Evolutionary conservation across 208 protist species (phyloP).

Genomic region (Leishmania tropica): DNA sequence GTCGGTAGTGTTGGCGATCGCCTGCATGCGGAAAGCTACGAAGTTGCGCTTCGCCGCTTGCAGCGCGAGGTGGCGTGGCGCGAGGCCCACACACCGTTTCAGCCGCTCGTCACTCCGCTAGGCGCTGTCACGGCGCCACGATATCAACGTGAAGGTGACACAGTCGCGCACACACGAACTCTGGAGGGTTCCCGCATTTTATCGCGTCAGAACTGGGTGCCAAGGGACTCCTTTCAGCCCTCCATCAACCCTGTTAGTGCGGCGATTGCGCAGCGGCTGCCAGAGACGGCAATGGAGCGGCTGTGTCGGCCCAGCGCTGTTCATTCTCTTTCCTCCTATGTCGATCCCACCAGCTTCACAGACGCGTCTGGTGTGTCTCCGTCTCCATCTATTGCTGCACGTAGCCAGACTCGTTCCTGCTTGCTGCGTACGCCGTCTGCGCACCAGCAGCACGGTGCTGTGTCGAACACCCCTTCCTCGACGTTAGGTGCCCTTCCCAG

Average conservation of each 20-base stretch:
- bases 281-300: slow-evolving; percentile 54
- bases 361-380: not conserved
- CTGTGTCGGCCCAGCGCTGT: slow-evolving; percentile 32
- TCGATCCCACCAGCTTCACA: not conserved
- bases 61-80: slow-evolving; percentile 33
- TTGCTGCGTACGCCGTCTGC: not conserved
- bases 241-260: slow-evolving; percentile 75
- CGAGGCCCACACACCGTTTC: slow-evolving; percentile 33
- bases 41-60: slow-evolving; percentile 42
- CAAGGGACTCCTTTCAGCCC: slow-evolving; percentile 34
- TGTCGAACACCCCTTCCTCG: not conserved
- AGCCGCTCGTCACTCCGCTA: slow-evolving; percentile 52
- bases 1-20: slow-evolving; percentile 43
- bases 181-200: not conserved
- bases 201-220: not conserved
- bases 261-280: slow-evolving; percentile 58
- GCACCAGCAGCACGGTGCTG: not conserved
- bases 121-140: slow-evolving; percentile 35
- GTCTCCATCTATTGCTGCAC: not conserved
- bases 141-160: slow-evolving; percentile 18
- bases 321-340: slow-evolving; percentile 30
- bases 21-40: slow-evolving; percentile 57
- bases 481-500: slow-evolving; percentile 21
- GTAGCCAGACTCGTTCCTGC: not conserved
- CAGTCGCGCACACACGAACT: not conserved